Evolutionary conservation across 306 rosid genomes (phyloP).

Genomic region (Glycine soja): DNA sequence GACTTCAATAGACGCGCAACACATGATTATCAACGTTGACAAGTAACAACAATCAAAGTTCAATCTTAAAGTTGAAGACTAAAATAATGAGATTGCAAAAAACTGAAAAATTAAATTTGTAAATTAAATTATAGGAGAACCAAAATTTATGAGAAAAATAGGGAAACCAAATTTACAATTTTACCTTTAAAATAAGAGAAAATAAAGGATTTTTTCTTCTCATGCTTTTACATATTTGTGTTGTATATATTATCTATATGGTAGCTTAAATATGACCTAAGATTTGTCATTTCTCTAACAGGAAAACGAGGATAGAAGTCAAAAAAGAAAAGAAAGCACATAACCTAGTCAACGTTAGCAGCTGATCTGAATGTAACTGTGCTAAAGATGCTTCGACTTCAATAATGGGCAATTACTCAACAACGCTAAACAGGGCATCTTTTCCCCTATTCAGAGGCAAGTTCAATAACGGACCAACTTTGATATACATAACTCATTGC

Average conservation of each 20-base stretch:
- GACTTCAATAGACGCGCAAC: too few relatives aligned
- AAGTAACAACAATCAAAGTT: too few relatives aligned
- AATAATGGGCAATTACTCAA: constrained; percentile 25
- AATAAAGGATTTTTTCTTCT: not conserved
- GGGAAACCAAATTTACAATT: too few relatives aligned
- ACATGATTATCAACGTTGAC: too few relatives aligned
- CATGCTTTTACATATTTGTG: not conserved
- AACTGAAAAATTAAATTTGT: too few relatives aligned
- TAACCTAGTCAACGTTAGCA: constrained; percentile 40
- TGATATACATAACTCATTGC: constrained; percentile 23
- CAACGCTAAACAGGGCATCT: constrained; percentile 39
- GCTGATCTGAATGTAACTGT: not conserved
- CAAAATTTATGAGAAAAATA: too few relatives aligned
- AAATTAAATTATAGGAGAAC: too few relatives aligned
- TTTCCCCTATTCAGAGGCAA: constrained; percentile 19
- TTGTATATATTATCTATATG: not conserved
- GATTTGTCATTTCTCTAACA: not conserved
- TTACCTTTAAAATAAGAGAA: not conserved
- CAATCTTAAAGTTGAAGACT: too few relatives aligned
- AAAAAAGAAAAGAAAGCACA: not conserved
- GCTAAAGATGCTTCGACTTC: constrained; percentile 18
- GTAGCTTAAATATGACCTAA: too few relatives aligned
- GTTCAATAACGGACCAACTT: constrained; percentile 42
- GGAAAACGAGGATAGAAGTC: constrained; percentile 17
- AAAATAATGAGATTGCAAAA: too few relatives aligned